Evolutionary conservation across 192 early-diverging fungal species (phyloP).

Genomic region (Coemansia sp.): DNA sequence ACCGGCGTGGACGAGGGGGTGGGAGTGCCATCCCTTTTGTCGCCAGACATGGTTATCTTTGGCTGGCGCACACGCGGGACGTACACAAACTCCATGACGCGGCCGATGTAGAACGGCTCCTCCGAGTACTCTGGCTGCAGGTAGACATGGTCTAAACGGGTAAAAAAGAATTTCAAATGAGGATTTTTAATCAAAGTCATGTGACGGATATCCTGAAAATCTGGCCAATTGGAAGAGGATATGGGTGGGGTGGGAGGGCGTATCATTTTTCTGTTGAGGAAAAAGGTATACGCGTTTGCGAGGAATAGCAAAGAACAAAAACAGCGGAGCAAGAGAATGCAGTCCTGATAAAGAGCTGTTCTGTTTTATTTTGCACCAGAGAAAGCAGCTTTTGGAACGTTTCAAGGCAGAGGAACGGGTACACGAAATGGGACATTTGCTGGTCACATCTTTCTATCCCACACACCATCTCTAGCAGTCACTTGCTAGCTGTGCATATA

Average conservation of each 20-base stretch:
- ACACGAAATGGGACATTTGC: no score
- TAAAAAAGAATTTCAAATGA: no score
- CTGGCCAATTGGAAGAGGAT: not conserved
- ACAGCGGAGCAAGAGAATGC: not conserved
- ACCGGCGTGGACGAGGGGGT: conserved; percentile 19
- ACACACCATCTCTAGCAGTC: not conserved
- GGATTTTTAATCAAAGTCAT: not conserved
- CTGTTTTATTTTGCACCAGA: not conserved
- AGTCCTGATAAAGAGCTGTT: not conserved
- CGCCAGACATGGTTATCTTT: conserved; percentile 36
- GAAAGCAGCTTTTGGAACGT: not conserved
- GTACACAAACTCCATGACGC: conserved; percentile 74
- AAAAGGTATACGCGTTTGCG: not conserved
- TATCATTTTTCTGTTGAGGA: not conserved
- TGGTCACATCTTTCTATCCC: not conserved
- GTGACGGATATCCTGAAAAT: not conserved
- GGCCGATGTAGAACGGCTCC: conserved; percentile 77
- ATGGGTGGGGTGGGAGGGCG: not conserved
- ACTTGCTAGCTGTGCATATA: not conserved
- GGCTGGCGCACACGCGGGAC: conserved; percentile 52
- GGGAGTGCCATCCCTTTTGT: conserved; percentile 15
- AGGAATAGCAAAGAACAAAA: no score
- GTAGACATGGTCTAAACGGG: conserved; percentile 71
- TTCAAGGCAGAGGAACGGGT: no score
- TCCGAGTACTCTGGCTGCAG: conserved; percentile 68